Conservation (phyloP, 129 eudicot genomes). For the Heracleum sosnowskyi region DNA sequence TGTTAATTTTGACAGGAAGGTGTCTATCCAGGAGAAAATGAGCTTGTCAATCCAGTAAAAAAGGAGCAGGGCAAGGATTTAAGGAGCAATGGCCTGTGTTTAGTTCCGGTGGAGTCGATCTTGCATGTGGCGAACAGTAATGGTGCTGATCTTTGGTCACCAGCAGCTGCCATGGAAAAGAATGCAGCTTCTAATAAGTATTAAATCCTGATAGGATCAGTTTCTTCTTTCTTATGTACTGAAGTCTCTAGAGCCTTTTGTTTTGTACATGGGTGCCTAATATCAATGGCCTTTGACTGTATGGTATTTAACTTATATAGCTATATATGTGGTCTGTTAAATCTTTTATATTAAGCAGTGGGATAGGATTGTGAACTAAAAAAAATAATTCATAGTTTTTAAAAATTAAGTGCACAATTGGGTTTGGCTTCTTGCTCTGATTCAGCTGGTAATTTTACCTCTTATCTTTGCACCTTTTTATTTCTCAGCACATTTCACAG, state of each 20-base stretch:
- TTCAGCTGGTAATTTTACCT: no score
- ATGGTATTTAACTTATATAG: not conserved
- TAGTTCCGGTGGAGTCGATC: conserved; percentile 65
- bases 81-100: conserved; percentile 53
- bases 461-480: no score
- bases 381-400: not conserved
- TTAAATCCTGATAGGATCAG: not conserved
- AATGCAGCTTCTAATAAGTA: not conserved
- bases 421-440: no score
- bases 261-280: conserved; percentile 8
- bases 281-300: not conserved
- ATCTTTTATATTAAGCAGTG: not conserved
- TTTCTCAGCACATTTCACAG: no score
- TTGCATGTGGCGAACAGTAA: conserved; percentile 53
- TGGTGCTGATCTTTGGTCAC: conserved; percentile 86
- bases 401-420: no score
- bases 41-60: conserved; percentile 14
- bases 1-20: conserved; percentile 20
- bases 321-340: not conserved
- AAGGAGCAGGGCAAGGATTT: conserved; percentile 29
- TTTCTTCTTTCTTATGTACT: not conserved
- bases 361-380: not conserved
- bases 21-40: conserved; percentile 12
- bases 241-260: not conserved
- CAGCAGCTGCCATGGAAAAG: conserved; percentile 19